Evolutionary conservation across 441 rosid species (phyloP).

Genomic region (Aquilaria agallochum): DNA sequence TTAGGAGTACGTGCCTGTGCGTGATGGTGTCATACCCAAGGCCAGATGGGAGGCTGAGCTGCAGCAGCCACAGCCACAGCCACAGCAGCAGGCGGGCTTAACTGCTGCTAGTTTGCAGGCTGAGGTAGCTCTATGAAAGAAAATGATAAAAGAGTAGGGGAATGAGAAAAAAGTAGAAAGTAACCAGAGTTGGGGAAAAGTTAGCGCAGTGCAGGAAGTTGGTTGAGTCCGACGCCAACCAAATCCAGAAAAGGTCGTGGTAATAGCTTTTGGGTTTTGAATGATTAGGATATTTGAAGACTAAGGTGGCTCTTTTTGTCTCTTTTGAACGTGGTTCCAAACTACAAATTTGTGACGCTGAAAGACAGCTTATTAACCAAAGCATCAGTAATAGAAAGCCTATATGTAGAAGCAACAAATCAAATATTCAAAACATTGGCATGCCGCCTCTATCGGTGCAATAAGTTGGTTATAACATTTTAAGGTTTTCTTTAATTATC

Average conservation of each 20-base stretch:
- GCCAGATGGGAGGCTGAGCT: conserved; percentile 80
- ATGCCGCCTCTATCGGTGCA: no score
- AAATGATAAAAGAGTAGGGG: background rate
- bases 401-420: no score
- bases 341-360: no score
- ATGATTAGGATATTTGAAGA: conserved; percentile 19
- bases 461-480: no score
- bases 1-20: conserved; percentile 86
- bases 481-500: no score
- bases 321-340: background rate
- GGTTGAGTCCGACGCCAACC: conserved; percentile 27
- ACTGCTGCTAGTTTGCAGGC: conserved; percentile 51
- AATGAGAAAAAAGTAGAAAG: background rate
- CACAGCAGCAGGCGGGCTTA: conserved; percentile 50
- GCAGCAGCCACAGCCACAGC: conserved; percentile 32
- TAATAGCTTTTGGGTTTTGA: conserved; percentile 12
- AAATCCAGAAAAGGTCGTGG: conserved; percentile 16
- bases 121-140: conserved; percentile 57
- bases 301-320: conserved; percentile 13
- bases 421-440: no score
- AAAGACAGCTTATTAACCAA: no score
- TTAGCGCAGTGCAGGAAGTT: conserved; percentile 8
- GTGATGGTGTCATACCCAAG: conserved; percentile 73
- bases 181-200: conserved; percentile 10
- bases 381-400: no score